These are phyloP conservation scores for Microbotryomycetes sp. DNA, from an alignment of 1,284 basidiomycete species.

Conservation along the genomic window DNA sequence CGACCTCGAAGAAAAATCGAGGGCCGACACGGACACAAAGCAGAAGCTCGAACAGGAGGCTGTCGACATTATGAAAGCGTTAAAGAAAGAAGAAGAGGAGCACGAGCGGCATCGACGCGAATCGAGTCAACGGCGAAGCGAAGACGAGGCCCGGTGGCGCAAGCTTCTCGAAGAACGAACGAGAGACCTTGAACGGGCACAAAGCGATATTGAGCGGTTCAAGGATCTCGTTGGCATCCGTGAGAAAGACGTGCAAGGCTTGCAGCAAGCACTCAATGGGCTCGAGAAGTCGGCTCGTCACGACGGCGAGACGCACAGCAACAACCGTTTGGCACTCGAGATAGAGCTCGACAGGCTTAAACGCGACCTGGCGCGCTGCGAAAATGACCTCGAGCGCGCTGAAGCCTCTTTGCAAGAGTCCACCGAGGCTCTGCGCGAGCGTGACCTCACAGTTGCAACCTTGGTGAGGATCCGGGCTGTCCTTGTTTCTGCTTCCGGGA, in stretches of 20 bases:
- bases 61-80: constrained; percentile 61
- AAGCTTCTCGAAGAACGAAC: constrained; percentile 43
- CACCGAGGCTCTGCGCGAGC: constrained; percentile 58
- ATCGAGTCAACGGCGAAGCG: constrained; percentile 42
- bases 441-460: constrained; percentile 61
- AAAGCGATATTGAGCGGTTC: constrained; percentile 41
- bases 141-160: constrained; percentile 43
- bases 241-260: constrained; percentile 62
- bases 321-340: constrained; percentile 77
- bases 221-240: constrained; percentile 57
- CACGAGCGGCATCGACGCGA: constrained; percentile 38
- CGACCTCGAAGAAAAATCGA: constrained; percentile 36
- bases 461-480: constrained; percentile 44
- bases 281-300: constrained; percentile 52
- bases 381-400: constrained; percentile 68
- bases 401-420: constrained; percentile 63
- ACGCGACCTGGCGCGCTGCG: constrained; percentile 70
- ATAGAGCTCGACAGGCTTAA: constrained; percentile 82
- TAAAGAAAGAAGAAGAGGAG: constrained; percentile 49
- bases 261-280: constrained; percentile 63
- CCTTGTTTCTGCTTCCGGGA: neutral
- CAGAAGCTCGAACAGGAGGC: constrained; percentile 42
- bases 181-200: constrained; percentile 38
- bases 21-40: constrained; percentile 25
- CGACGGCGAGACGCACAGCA: constrained; percentile 70